phyloP scores from a whole-genome alignment of 768 basidiomycete genomes.

The Steccherinum ochraceum region DNA sequence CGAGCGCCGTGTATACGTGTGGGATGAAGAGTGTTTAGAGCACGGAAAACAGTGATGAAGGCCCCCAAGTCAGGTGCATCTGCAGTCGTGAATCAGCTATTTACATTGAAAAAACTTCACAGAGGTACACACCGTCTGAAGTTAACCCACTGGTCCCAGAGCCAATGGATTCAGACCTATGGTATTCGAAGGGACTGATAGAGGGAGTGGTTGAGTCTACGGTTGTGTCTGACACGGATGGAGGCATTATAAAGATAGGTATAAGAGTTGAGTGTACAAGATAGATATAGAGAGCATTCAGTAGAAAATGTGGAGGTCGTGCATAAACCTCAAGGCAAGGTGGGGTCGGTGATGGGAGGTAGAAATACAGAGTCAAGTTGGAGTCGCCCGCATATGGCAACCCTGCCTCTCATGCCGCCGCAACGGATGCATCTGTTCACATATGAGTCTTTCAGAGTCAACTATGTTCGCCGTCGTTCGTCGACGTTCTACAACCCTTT shows the following conservation, averaged over 20 bases:
- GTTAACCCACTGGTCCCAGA: conserved; percentile 27
- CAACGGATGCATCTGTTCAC: no score
- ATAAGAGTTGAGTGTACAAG: conserved; percentile 10
- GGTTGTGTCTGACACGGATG: conserved; percentile 28
- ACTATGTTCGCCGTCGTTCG: no score
- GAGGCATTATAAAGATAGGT: conserved; percentile 19
- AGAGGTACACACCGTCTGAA: conserved; percentile 26
- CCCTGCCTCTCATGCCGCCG: no score
- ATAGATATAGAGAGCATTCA: conserved; percentile 5
- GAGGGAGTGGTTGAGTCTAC: conserved; percentile 25
- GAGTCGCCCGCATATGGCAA: not conserved
- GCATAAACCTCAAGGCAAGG: conserved; percentile 12
- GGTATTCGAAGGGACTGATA: conserved; percentile 31
- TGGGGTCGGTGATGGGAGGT: conserved; percentile 3
- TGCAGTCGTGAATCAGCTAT: conserved; percentile 18
- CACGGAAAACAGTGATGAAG: conserved; percentile 65
- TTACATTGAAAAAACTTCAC: not conserved
- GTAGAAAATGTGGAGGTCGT: conserved; percentile 17
- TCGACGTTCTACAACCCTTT: no score
- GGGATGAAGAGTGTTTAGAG: conserved; percentile 51
- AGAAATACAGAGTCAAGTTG: not conserved
- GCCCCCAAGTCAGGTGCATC: conserved; percentile 71
- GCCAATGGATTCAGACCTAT: conserved; percentile 12
- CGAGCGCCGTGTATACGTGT: conserved; percentile 27
- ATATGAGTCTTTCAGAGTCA: no score